Base-by-base conservation (phyloP, 2,329 filamentous ascomycete species). In the Ceratocystis papillata region DNA sequence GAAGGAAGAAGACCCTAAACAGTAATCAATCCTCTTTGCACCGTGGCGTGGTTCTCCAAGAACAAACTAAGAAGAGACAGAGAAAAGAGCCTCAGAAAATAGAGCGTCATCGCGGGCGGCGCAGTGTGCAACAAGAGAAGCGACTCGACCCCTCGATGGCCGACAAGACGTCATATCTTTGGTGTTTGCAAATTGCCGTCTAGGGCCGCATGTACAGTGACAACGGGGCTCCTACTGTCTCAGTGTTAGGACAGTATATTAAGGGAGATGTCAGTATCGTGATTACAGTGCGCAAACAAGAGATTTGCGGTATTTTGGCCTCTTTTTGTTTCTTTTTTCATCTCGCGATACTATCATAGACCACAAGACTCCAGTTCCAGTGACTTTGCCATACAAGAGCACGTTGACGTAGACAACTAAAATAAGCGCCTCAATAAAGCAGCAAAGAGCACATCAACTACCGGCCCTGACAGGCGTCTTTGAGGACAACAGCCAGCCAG, bases 1-100 rank as follows among this genome's bases (percentile, higher is more conserved):
- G 25, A 28, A 55, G 20, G 20, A 55, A 55, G 12, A 55, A 17
- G 50, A 55, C 50, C 22, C 50, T 25, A 55, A 30, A 25, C 20
- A 8, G 25, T 25, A 22, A 55, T 22, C 50, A 20, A 22, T 55
- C 20, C n/a, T 20, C 20, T 55, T 55, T 22, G 17, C 46, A 48
- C 7, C 17, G 17, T 22, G 50, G 50, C 20, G 37, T 41, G 37
- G 37, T 41, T 41, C 37, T 41, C 37, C 37, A 41, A 41, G 37
- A 41, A 41, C 37, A 41, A 41, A 15, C 37, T 15, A 15, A 55
- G 25, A 55, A 55, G 20, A 22, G 12, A 22, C 20, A 25, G 50
- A 55, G 50, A 55, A 55, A 55, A 55, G 50, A 55, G 50, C 50
- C 50, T 55, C 50, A 55, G 50, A 55, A 55, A 55, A 55, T 28